These are phyloP conservation scores for Erucastrum elatum DNA, from an alignment of 345 rosid species.

Conservation along the genomic window DNA sequence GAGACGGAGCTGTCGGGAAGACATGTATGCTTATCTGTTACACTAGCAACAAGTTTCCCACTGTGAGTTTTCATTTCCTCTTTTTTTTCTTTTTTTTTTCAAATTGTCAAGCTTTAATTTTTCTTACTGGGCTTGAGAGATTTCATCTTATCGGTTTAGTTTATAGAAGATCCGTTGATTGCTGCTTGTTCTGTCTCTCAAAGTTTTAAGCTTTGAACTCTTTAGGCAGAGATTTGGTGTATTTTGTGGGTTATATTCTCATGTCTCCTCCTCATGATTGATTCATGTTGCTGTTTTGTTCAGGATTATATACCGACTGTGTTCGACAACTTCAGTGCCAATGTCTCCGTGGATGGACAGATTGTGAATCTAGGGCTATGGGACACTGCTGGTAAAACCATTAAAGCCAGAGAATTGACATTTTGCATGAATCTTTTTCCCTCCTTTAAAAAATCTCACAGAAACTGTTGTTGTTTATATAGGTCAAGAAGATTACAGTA, in stretches of 20 bases:
- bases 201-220: not conserved
- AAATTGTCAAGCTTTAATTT: conserved; percentile 4
- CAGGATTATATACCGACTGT: conserved; percentile 99
- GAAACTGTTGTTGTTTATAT: conserved; percentile 18
- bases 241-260: not conserved
- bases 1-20: conserved; percentile 99
- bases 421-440: not conserved
- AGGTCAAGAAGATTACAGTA: conserved; percentile 98
- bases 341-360: conserved; percentile 89
- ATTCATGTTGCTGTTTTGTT: conserved; percentile 4
- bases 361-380: conserved; percentile 95
- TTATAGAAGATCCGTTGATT: too few species aligned
- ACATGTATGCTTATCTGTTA: conserved; percentile 99
- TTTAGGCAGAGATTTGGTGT: conserved; percentile 2
- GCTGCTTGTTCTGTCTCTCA: not conserved
- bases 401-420: not conserved
- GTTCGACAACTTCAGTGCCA: conserved; percentile 98
- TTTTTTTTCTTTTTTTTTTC: not conserved
- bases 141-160: not conserved
- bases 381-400: conserved; percentile 92
- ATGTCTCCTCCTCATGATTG: conserved; percentile 13
- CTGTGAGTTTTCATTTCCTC: conserved; percentile 54
- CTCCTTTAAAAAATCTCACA: not conserved
- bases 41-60: conserved; percentile 98
- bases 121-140: conserved; percentile 11